Evolutionary conservation across 805 yeast genomes (phyloP), one percentile per base, ranked within the genome.

Genomic region (Metahyphopichia silvanorum): DNA sequence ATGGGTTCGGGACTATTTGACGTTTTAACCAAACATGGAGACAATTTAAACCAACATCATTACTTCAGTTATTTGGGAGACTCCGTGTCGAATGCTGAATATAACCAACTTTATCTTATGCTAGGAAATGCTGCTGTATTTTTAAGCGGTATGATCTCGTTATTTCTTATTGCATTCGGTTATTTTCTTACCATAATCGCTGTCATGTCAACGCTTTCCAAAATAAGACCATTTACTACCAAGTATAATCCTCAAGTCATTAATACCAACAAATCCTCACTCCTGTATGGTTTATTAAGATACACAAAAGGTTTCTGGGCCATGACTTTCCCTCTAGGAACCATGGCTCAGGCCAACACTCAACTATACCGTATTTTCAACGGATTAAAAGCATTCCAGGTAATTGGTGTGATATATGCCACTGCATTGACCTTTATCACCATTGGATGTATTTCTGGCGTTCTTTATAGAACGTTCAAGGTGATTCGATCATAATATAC

Each of bases 311-410:
- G 51, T 1, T 55, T 49, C 77, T 85, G 96, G 96, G 79, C 88
- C 12, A 74, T 84, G 66, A 84, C 96, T 42, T 88, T 88, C 79
- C 96, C 96, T 4, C 48, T 87, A 46, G 96, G 96, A 2, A 86
- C 61, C 6, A n/a, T 85, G 81, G 66, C 82, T 0, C 53, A 82
- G 10, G 76, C 86, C 2, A 70, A 76, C 37, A 55, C 65, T 7
- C 72, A 76, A 44, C 49, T 87, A 13, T 79, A 66, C 25, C 46
- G 39, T 3, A 51, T 71, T 2, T 74, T 73, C 29, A 35, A 46
- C 14, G 71, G 71, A 2, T 51, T 82, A 43, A 48, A 55, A 8
- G 76, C 84, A 1, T 84, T 86, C 56, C 68, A 75, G 41, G 79
- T 81, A 7, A 42, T 85, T 16, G 74, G 82, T 10, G 66, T 79